Conservation (phyloP, 306 rosid species). For the Leucaena leucocephala region DNA sequence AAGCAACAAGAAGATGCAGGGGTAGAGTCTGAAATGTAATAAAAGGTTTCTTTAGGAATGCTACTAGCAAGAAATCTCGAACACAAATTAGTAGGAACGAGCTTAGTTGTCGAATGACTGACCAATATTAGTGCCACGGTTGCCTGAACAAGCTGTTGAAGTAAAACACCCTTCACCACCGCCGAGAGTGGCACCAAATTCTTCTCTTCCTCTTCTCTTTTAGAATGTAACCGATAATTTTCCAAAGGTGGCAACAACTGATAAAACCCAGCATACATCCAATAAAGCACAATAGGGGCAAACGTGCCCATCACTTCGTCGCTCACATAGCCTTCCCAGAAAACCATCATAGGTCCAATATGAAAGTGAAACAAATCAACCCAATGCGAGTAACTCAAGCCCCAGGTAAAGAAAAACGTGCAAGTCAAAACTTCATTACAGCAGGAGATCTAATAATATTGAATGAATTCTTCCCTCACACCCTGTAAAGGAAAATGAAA, state of each 20-base stretch:
- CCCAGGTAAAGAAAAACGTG: slow-evolving; percentile 33
- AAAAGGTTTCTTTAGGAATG: slow-evolving; percentile 6
- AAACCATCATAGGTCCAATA: not conserved
- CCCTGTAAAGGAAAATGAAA: slow-evolving; percentile 45
- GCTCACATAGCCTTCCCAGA: no score
- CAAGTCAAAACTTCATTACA: slow-evolving; percentile 44
- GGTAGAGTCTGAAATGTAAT: slow-evolving; percentile 8
- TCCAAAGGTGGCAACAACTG: slow-evolving; percentile 71
- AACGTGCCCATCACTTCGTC: no score
- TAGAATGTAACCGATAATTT: slow-evolving; percentile 68
- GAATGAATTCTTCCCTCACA: slow-evolving; percentile 34
- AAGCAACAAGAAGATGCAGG: slow-evolving; percentile 8
- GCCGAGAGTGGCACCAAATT: slow-evolving; percentile 67
- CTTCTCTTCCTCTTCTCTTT: slow-evolving; percentile 65
- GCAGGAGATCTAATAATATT: slow-evolving; percentile 51
- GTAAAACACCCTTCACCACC: slow-evolving; percentile 80
- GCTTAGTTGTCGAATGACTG: slow-evolving; percentile 22
- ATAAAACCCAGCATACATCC: slow-evolving; percentile 80
- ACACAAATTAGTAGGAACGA: slow-evolving; percentile 23
- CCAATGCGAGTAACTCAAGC: slow-evolving; percentile 31
- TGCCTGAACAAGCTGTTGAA: slow-evolving; percentile 88
- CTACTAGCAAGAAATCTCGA: not conserved
- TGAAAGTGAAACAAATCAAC: slow-evolving; percentile 24
- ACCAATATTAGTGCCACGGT: slow-evolving; percentile 77
- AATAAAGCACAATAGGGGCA: slow-evolving; percentile 27